Conservation (phyloP, 768 basidiomycete genomes). For the Tubosaeta sp. region DNA sequence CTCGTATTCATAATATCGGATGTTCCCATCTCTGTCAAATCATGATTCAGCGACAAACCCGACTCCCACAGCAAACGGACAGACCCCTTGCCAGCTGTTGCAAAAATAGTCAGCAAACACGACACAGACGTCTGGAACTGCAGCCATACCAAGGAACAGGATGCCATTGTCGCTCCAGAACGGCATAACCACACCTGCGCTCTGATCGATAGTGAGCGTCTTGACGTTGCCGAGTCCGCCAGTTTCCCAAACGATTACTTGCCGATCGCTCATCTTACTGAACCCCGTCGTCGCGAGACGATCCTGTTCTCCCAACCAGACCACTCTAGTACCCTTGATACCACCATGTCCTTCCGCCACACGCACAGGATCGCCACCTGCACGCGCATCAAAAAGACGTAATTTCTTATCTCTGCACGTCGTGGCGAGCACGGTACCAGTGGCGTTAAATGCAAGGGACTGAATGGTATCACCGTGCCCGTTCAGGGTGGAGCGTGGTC, state of each 20-base stretch:
- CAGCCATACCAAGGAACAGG: conserved; percentile 66
- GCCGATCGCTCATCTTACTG: conserved; percentile 93
- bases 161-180: conserved; percentile 97
- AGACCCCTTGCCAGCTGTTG: conserved; percentile 81
- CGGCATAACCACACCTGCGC: conserved; percentile 92
- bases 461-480: conserved; percentile 91
- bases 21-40: conserved; percentile 79
- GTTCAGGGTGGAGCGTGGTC: conserved; percentile 52
- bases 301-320: conserved; percentile 89
- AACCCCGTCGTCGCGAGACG: conserved; percentile 94
- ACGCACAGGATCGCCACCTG: conserved; percentile 77
- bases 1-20: conserved; percentile 97
- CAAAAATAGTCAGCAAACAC: background rate
- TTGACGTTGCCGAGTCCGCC: conserved; percentile 71
- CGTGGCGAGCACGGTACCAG: conserved; percentile 79
- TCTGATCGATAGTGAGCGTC: conserved; percentile 79
- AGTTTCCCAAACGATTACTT: conserved; percentile 88
- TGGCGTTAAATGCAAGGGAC: conserved; percentile 73
- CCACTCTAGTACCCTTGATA: conserved; percentile 85
- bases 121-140: background rate
- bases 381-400: conserved; percentile 86
- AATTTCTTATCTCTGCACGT: conserved; percentile 93
- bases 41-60: background rate
- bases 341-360: conserved; percentile 85
- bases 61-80: conserved; percentile 13